phyloP scores from a whole-genome alignment of 441 rosid species.

The Populus hybrid region DNA sequence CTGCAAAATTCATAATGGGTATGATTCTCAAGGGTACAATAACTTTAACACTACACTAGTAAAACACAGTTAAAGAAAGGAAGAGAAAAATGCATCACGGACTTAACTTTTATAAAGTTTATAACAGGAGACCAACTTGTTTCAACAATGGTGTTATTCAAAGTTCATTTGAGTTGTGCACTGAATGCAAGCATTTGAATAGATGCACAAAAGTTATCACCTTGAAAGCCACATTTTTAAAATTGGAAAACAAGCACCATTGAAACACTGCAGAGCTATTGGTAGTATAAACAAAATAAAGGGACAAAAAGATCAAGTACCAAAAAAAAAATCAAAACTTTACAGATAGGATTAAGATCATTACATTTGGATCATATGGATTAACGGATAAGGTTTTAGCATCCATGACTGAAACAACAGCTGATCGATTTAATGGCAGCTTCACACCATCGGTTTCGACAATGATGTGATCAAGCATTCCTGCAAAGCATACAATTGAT shows the following conservation, averaged over 20 bases:
- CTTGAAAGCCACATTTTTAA: not conserved
- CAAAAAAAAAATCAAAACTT: not conserved
- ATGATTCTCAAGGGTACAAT: not conserved
- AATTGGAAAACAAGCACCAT: not conserved
- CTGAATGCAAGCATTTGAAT: not conserved
- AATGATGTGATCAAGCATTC: slow-evolving; percentile 91
- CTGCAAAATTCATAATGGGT: slow-evolving; percentile 36
- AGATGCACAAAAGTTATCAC: not conserved
- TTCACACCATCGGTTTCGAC: slow-evolving; percentile 74
- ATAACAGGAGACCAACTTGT: not conserved
- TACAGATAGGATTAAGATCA: not conserved
- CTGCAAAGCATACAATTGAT: slow-evolving; percentile 29
- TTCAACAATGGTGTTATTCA: not conserved
- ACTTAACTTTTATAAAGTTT: not conserved
- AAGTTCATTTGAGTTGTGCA: not conserved
- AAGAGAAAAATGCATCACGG: not conserved
- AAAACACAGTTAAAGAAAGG: not conserved
- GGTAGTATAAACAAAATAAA: not conserved
- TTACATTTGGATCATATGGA: slow-evolving; percentile 72
- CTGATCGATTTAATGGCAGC: slow-evolving; percentile 75
- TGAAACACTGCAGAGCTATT: not conserved
- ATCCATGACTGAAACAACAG: slow-evolving; percentile 79
- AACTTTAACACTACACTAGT: not conserved
- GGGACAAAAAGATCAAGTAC: not conserved
- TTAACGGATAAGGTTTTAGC: slow-evolving; percentile 61